These are phyloP conservation scores for Salvia rosmarinus DNA, from an alignment of 257 asterid species.

Conservation along the genomic window DNA sequence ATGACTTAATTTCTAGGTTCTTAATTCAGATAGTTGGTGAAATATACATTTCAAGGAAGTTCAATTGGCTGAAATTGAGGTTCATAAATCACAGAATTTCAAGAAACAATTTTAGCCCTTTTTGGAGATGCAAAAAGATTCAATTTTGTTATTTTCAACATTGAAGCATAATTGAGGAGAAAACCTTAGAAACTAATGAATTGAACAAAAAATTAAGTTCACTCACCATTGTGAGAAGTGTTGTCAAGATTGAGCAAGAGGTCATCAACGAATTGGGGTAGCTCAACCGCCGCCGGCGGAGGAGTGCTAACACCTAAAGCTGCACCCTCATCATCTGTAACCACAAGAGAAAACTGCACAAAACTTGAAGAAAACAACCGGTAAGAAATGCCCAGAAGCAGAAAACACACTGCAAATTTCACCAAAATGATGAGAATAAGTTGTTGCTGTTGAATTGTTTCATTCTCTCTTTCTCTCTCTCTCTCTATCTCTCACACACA, in stretches of 20 bases:
- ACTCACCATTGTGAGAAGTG: slow-evolving; percentile 46
- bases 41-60: not conserved
- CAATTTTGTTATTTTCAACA: not conserved
- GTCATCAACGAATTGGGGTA: slow-evolving; percentile 29
- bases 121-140: slow-evolving; percentile 8
- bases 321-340: slow-evolving; percentile 32
- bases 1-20: not conserved
- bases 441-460: slow-evolving; percentile 29
- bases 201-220: not conserved
- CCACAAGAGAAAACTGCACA: slow-evolving; percentile 42
- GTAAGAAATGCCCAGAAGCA: slow-evolving; percentile 60
- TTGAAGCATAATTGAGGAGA: not conserved
- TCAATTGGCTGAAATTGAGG: not conserved
- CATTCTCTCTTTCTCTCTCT: not conserved
- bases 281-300: slow-evolving; percentile 31
- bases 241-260: slow-evolving; percentile 30
- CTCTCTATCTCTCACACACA: not conserved
- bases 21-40: not conserved
- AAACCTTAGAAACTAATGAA: not conserved
- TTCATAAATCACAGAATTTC: not conserved
- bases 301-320: slow-evolving; percentile 16
- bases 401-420: slow-evolving; percentile 54
- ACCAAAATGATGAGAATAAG: slow-evolving; percentile 45
- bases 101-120: not conserved
- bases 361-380: slow-evolving; percentile 57